phyloP scores from a whole-genome alignment of 495 filamentous ascomycete genomes.

The Xylaria bambusicola region DNA sequence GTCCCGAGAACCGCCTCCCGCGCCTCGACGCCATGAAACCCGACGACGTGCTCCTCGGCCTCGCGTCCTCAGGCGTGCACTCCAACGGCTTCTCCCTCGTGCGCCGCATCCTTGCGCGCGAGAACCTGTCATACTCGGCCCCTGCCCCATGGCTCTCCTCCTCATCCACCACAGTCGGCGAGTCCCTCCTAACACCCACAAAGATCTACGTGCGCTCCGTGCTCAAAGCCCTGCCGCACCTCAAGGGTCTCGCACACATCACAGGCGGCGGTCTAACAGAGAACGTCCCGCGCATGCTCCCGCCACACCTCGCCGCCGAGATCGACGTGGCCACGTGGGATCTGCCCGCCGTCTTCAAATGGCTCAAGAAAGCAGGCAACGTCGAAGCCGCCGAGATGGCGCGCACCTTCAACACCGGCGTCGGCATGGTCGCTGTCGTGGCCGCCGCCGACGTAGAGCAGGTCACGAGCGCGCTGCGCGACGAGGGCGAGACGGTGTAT shows the following conservation, averaged over 20 bases:
- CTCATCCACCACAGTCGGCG: constrained; percentile 56
- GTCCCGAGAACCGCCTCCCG: constrained; percentile 68
- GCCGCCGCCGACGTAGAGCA: constrained; percentile 54
- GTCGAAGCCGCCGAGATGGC: constrained; percentile 76
- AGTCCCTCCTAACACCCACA: constrained; percentile 75
- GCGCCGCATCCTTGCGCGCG: constrained; percentile 76
- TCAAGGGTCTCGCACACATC: constrained; percentile 95
- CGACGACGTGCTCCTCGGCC: constrained; percentile 82
- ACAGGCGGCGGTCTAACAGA: constrained; percentile 91
- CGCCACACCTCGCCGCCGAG: constrained; percentile 68
- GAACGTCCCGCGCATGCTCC: constrained; percentile 93
- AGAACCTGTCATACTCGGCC: constrained; percentile 67
- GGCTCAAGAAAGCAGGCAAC: constrained; percentile 79
- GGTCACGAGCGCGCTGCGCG: constrained; percentile 55
- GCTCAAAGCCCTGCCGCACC: constrained; percentile 60
- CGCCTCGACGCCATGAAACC: constrained; percentile 70
- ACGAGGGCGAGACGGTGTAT: constrained; percentile 74
- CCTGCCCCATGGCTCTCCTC: constrained; percentile 69
- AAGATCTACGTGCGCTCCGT: constrained; percentile 78
- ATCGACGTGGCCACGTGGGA: constrained; percentile 74
- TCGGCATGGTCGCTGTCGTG: constrained; percentile 91
- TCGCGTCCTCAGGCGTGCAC: constrained; percentile 82
- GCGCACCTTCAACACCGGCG: constrained; percentile 88
- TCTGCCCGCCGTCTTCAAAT: constrained; percentile 74
- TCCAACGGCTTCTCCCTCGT: constrained; percentile 96